phyloP scores from a whole-genome alignment of 805 yeast species.

The Groenewaldozyma salmanticensis region DNA sequence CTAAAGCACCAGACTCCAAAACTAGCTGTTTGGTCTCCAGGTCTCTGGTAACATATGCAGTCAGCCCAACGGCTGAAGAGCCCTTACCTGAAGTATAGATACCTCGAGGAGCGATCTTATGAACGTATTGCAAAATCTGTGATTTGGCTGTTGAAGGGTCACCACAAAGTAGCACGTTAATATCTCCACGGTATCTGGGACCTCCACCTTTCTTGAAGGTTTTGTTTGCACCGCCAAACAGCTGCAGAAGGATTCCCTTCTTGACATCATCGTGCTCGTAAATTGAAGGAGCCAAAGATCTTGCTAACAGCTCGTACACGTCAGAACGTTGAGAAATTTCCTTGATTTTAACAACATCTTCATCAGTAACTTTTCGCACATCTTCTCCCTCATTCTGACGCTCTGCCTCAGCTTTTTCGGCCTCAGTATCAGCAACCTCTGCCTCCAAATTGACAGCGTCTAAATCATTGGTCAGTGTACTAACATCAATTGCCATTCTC shows the following conservation, averaged over 20 bases:
- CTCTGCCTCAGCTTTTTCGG: conserved; percentile 37
- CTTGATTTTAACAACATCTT: conserved; percentile 56
- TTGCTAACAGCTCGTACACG: conserved; percentile 72
- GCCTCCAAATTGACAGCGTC: conserved; percentile 18
- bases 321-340: conserved; percentile 61
- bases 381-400: conserved; percentile 69
- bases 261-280: conserved; percentile 95
- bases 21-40: conserved; percentile 89
- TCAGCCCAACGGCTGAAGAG: conserved; percentile 96
- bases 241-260: conserved; percentile 83
- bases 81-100: conserved; percentile 98
- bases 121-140: conserved; percentile 88
- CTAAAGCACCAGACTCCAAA: conserved; percentile 92
- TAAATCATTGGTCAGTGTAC: conserved; percentile 35
- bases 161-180: conserved; percentile 86
- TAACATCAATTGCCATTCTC: conserved; percentile 69
- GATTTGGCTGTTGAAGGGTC: conserved; percentile 98
- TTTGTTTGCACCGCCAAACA: conserved; percentile 94
- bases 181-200: conserved; percentile 84
- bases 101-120: conserved; percentile 96
- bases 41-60: conserved; percentile 94
- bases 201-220: conserved; percentile 77
- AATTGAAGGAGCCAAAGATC: conserved; percentile 95
- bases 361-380: conserved; percentile 53
- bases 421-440: conserved; percentile 15